Evolutionary conservation across 163 green algal species (phyloP).

Genomic region (Chloromonas sp.): DNA sequence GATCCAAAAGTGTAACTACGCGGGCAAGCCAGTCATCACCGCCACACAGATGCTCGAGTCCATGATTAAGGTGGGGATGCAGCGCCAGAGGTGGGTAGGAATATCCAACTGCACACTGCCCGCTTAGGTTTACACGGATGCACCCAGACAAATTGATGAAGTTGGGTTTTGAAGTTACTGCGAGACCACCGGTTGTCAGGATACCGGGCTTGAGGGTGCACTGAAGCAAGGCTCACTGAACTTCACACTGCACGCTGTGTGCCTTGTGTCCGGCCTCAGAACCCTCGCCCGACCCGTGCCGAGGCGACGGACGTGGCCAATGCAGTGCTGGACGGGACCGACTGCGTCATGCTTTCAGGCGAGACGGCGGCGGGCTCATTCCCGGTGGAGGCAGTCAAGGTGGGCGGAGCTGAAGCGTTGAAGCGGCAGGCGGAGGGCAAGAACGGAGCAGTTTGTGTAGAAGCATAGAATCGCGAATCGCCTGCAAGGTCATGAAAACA

Average conservation of each 20-base stretch:
- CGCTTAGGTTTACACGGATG: neutral
- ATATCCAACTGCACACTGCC: constrained; percentile 55
- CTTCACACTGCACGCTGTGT: neutral
- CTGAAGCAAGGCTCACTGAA: no score
- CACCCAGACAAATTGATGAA: neutral
- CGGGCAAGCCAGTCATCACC: constrained; percentile 94
- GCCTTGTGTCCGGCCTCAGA: constrained; percentile 40
- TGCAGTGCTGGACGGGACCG: constrained; percentile 90
- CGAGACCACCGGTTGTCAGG: no score
- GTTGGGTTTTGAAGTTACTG: no score
- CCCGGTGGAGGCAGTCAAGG: constrained; percentile 85
- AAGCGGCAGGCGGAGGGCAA: no score
- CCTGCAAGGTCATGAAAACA: no score
- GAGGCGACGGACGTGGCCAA: constrained; percentile 99
- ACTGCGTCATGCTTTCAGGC: constrained; percentile 96
- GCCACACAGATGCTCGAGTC: constrained; percentile 62
- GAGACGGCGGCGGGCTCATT: constrained; percentile 92
- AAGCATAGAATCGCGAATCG: no score
- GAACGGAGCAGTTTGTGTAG: no score
- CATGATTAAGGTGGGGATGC: constrained; percentile 24
- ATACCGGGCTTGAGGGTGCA: no score
- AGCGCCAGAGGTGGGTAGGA: neutral
- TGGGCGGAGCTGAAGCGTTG: constrained; percentile 12
- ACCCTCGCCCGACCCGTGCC: constrained; percentile 89
- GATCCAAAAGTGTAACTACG: constrained; percentile 94